Evolutionary conservation across 257 asterid species (phyloP).

Genomic region (Solanum verrucosum): DNA sequence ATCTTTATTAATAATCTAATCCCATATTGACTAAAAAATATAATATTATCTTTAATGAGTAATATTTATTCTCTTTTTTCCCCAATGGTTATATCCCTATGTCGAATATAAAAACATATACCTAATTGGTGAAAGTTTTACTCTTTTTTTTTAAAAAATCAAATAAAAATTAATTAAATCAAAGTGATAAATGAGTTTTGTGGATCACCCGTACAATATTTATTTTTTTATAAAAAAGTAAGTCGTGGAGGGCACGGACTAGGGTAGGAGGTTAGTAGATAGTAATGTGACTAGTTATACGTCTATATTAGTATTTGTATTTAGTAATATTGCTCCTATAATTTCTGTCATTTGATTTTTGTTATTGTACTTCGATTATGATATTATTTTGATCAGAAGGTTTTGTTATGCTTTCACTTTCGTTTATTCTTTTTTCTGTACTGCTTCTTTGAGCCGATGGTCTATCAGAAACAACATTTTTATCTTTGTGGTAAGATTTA

Average conservation of each 20-base stretch:
- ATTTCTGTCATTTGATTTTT: background rate
- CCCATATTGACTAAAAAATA: background rate
- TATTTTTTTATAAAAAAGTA: background rate
- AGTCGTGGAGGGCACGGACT: background rate
- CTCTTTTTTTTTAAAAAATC: background rate
- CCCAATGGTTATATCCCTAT: background rate
- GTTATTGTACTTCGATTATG: too few species aligned
- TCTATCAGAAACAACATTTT: accelerated
- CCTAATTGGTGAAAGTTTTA: background rate
- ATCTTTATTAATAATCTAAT: background rate
- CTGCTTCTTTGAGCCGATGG: background rate
- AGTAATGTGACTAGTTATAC: background rate
- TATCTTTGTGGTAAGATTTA: accelerated
- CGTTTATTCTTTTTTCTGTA: background rate
- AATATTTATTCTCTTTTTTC: background rate
- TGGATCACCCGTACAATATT: background rate
- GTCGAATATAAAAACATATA: background rate
- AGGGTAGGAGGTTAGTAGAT: background rate
- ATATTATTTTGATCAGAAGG: background rate
- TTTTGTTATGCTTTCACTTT: background rate
- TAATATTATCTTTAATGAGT: background rate
- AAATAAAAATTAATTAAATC: background rate
- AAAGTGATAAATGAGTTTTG: background rate
- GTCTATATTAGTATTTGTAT: background rate
- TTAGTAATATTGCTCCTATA: background rate